phyloP scores from a whole-genome alignment of 108 stramenopile genomes.

The Skeletonema menzelii region DNA sequence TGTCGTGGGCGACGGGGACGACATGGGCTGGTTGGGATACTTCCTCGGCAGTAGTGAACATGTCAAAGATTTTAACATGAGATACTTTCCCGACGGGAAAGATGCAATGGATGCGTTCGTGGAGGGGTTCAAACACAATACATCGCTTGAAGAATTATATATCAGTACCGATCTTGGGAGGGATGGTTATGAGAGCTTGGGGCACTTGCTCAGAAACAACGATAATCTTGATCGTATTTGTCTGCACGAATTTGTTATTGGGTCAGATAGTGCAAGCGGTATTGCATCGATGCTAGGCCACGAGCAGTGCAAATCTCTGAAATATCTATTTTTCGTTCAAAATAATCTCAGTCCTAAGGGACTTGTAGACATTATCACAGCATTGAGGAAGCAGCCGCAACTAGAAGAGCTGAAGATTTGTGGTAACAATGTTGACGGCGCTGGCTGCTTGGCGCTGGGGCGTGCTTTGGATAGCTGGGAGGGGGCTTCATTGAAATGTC shows the following conservation, averaged over 20 bases:
- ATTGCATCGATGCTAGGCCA: neutral
- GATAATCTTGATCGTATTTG: neutral
- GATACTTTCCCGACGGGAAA: neutral
- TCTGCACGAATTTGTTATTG: neutral
- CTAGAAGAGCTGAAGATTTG: neutral
- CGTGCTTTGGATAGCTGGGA: neutral
- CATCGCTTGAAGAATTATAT: neutral
- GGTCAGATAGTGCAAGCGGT: neutral
- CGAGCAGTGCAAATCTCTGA: neutral
- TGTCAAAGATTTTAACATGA: neutral
- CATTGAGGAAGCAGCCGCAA: neutral
- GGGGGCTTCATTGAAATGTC: neutral
- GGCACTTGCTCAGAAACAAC: neutral
- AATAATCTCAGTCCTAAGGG: neutral
- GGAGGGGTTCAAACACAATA: neutral
- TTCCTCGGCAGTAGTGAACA: neutral
- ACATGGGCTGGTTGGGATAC: slow-evolving; percentile 11
- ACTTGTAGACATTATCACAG: neutral
- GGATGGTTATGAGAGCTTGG: neutral
- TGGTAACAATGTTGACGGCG: neutral
- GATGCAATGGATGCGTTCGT: neutral
- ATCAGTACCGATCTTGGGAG: neutral
- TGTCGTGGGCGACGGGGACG: neutral
- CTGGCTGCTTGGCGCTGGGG: neutral
- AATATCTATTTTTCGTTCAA: neutral